Base-by-base conservation (phyloP, 192 early-diverging fungal species). In the Neocallimastix lanati region DNA sequence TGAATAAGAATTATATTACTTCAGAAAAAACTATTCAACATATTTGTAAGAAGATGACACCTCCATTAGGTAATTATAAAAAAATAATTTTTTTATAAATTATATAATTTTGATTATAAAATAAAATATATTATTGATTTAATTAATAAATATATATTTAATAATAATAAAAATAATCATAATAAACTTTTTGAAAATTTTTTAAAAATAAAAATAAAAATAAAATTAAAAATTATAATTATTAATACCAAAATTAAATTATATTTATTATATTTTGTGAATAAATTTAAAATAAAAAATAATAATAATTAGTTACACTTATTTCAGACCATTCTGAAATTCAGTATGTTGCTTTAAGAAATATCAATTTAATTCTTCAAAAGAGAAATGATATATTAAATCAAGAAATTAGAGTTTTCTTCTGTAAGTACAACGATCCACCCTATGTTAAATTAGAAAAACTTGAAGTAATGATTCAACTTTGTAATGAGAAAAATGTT, bases 391-490 rank as follows among this genome's bases (percentile, higher is more conserved):
- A 94, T 18, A 88, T 98, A 28, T 86, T 99, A 77, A 92, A 92
- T 78, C 93, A 93, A 79, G 95, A 99, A 84, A 91, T 98, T 83
- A 95, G 95, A 80, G 94, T 95, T 28, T 99, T 99, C 85, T 99
- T 98, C 83, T 98, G 96, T 91, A 98, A 99, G 83, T 98, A 97
- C 86, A 95, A 98, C 85, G 97, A 99, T 84, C 96, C 97, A 12
- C 95, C 96, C 81, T 98, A 98, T 84, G 96, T 99, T 78, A 99
- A 99, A 82, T 86, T 98, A 82, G 93, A 94, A 58, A 99, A 99
- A 85, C 91, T 99, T 16, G 96, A 98, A 81, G 93, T 97, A 77
- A 94, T 99, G 82, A 91, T 96, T 82, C 88, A 93, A 80, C 86
- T 99, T 37, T 92, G 93, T 9, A 92, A 88, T 80, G 90, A 92